Evolutionary conservation across 495 filamentous ascomycete species (phyloP), one percentile per base, ranked within the genome.

Genomic region (Penicillium robsamsonii): DNA sequence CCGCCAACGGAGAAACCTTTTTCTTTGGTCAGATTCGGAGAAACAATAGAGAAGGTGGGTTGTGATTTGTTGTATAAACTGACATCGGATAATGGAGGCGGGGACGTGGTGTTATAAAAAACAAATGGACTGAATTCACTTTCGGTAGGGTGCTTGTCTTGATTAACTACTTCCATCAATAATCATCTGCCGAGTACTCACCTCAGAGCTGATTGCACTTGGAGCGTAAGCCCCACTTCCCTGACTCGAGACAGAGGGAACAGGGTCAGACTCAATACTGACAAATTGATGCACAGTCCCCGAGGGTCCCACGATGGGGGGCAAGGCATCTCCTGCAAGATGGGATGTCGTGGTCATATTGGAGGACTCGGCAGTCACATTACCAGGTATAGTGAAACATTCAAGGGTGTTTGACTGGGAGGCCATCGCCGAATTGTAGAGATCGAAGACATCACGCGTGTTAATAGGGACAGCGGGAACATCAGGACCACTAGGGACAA

Each of bases 401-500:
- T 6, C 31, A 30, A 15, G 7, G 8, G 5, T 29, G 24, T 29
- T 46, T 12, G 22, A 25, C 46, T 29, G 48, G 2, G 24, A 5
- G 25, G 25, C 25, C 12, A 27, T 17, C 3, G 15, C 25, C 7
- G 35, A 51, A 29, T 51, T 41, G 35, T 40, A 51, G 5, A 29
- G 10, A 18, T 51, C 24, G 18, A 51, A 51, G 20, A 51, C 35
- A 2, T 18, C 20, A 3, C 48, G 48, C 22, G 17, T 5, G 4
- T 5, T 9, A 0, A 15, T 10, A 6, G 48, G 48, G 5, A 51
- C 35, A 0, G 18, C 8, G 2, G 33, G 48, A 1, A 27, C 15
- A 29, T 40, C 48, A 20, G 48, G 48, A 0, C 48, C 48, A 50
- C 48, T 40, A 5, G 33, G 33, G 15, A 50, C 33, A 17, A 24